phyloP scores from a whole-genome alignment of 1,284 basidiomycete species.

The Lignosus rhinocerotis region DNA sequence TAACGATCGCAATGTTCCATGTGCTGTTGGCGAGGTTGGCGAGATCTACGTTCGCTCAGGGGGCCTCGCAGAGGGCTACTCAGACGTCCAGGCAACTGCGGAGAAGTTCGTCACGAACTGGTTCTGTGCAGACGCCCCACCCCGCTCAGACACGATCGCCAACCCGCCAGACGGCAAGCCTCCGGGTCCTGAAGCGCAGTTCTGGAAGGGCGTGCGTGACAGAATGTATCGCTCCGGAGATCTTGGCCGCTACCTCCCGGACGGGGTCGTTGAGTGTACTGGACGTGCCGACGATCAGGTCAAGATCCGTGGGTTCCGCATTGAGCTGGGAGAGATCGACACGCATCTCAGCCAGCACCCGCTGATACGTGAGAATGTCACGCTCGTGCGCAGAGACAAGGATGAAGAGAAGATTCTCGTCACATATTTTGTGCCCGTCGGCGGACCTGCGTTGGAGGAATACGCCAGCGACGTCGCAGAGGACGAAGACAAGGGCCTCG shows the following conservation, averaged over 20 bases:
- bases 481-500: conserved; percentile 57
- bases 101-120: conserved; percentile 95
- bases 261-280: conserved; percentile 95
- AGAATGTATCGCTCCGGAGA: conserved; percentile 98
- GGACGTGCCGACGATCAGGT: conserved; percentile 99
- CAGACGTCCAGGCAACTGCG: conserved; percentile 80
- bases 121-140: conserved; percentile 64
- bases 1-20: conserved; percentile 85
- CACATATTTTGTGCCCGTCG: conserved; percentile 95
- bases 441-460: conserved; percentile 68
- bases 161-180: conserved; percentile 53
- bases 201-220: conserved; percentile 98
- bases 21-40: conserved; percentile 95
- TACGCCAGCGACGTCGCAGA: conserved; percentile 75
- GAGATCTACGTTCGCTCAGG: conserved; percentile 99
- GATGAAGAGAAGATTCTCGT: conserved; percentile 99
- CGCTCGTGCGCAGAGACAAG: conserved; percentile 95
- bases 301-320: conserved; percentile 99
- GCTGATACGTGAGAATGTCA: conserved; percentile 94
- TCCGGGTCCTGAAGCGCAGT: conserved; percentile 68
- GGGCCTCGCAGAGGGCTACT: conserved; percentile 94
- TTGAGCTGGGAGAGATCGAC: conserved; percentile 98
- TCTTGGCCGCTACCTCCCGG: conserved; percentile 91
- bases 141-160: conserved; percentile 70
- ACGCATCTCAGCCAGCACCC: conserved; percentile 95